These are phyloP conservation scores for Pythium periplocum DNA, from an alignment of 352 stramenopile genomes.

Conservation along the genomic window DNA sequence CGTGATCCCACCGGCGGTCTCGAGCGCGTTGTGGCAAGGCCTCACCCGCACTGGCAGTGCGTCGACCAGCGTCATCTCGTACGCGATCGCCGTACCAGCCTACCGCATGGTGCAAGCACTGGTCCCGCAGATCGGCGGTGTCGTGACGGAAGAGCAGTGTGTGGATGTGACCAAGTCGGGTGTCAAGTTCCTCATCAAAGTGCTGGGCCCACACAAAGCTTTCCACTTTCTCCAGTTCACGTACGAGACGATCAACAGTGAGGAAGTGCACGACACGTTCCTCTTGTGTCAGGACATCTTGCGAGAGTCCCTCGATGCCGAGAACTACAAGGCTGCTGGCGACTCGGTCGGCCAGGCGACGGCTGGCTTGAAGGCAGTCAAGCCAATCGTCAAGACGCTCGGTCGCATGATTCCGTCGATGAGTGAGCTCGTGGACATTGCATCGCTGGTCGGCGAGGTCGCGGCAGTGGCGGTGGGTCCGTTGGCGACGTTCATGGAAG, in stretches of 20 bases:
- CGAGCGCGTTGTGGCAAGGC: slow-evolving; percentile 54
- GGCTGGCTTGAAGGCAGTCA: slow-evolving; percentile 28
- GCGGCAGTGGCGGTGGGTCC: slow-evolving; percentile 36
- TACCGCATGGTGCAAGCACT: slow-evolving; percentile 56
- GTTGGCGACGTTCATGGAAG: slow-evolving; percentile 5
- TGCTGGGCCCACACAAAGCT: slow-evolving; percentile 67
- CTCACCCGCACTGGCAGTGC: slow-evolving; percentile 55
- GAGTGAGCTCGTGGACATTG: slow-evolving; percentile 55
- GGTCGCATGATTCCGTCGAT: slow-evolving; percentile 59
- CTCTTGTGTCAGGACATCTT: slow-evolving; percentile 58
- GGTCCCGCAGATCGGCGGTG: slow-evolving; percentile 31
- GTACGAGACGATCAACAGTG: slow-evolving; percentile 72
- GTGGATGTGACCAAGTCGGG: slow-evolving; percentile 38
- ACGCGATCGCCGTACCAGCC: slow-evolving; percentile 60
- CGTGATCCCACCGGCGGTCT: slow-evolving; percentile 53
- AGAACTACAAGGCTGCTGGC: slow-evolving; percentile 58
- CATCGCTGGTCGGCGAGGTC: slow-evolving; percentile 49
- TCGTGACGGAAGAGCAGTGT: slow-evolving; percentile 52
- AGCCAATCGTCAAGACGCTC: slow-evolving; percentile 36
- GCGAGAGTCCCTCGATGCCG: slow-evolving; percentile 46
- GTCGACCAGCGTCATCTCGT: slow-evolving; percentile 50
- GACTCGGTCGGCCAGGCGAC: slow-evolving; percentile 34
- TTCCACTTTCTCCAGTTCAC: slow-evolving; percentile 66
- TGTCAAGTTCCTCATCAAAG: slow-evolving; percentile 47
- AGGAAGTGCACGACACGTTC: slow-evolving; percentile 64